These are phyloP conservation scores for Daldinia loculata DNA, from an alignment of 495 filamentous ascomycete genomes.

Conservation along the genomic window DNA sequence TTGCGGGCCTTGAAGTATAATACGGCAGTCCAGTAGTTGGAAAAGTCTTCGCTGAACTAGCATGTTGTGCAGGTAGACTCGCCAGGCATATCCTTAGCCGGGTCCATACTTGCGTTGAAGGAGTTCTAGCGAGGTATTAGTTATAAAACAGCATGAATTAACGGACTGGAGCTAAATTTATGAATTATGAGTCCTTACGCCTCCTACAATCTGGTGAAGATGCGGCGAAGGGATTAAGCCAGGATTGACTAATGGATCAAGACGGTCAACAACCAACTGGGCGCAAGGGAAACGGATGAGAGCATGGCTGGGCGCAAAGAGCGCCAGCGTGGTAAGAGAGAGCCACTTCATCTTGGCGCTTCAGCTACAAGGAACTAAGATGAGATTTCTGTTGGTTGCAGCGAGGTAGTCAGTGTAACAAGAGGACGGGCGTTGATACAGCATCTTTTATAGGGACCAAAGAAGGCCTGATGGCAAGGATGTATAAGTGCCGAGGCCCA, in stretches of 20 bases:
- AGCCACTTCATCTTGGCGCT: constrained; percentile 50
- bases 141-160: background rate
- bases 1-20: constrained; percentile 53
- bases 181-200: background rate
- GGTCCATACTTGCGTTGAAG: constrained; percentile 50
- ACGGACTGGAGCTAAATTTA: background rate
- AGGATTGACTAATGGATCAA: constrained; percentile 51
- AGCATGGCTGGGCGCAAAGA: constrained; percentile 51
- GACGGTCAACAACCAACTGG: constrained; percentile 52
- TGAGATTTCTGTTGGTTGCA: background rate
- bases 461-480: background rate
- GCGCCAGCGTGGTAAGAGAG: constrained; percentile 47
- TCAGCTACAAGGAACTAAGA: background rate
- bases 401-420: background rate
- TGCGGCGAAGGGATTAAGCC: constrained; percentile 33
- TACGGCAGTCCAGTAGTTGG: constrained; percentile 53
- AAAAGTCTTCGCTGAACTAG: constrained; percentile 49
- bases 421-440: background rate
- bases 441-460: constrained; percentile 10
- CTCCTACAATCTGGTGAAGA: constrained; percentile 29
- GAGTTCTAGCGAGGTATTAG: constrained; percentile 37
- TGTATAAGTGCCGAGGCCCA: constrained; percentile 7
- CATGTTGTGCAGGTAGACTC: constrained; percentile 49
- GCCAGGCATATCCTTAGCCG: constrained; percentile 44
- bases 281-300: constrained; percentile 51